phyloP scores from a whole-genome alignment of 805 yeast species.

The Soucietia sequanensis region DNA sequence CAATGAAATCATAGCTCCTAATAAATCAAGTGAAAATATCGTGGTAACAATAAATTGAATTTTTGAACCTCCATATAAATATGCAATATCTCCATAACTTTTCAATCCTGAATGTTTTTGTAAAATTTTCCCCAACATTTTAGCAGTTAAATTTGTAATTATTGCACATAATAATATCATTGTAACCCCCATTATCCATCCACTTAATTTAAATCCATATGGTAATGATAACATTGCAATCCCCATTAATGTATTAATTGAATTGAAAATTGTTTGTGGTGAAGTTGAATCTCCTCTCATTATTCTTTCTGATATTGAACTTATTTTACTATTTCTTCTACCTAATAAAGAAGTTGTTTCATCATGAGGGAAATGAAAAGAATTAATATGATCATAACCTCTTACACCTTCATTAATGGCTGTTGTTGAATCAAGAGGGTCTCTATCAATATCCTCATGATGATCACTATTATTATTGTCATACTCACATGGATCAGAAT shows the following conservation, averaged over 20 bases:
- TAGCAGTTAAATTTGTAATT: slow-evolving; percentile 54
- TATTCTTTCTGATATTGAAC: slow-evolving; percentile 7
- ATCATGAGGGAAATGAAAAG: slow-evolving; percentile 16
- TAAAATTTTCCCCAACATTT: slow-evolving; percentile 51
- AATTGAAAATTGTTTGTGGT: slow-evolving; percentile 66
- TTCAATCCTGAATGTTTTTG: slow-evolving; percentile 34
- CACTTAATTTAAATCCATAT: slow-evolving; percentile 63
- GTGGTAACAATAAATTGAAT: slow-evolving; percentile 44
- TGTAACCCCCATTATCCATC: slow-evolving; percentile 56
- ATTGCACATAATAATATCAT: slow-evolving; percentile 45
- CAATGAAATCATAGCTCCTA: slow-evolving; percentile 62
- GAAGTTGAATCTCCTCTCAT: slow-evolving; percentile 49
- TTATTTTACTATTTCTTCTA: slow-evolving; percentile 1
- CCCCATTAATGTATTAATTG: slow-evolving; percentile 72
- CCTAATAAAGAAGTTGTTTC: slow-evolving; percentile 12
- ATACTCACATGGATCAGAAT: too few relatives aligned
- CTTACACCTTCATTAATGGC: background rate
- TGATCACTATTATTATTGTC: slow-evolving; percentile 13
- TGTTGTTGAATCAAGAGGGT: slow-evolving; percentile 10
- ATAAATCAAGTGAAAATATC: slow-evolving; percentile 54
- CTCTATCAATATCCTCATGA: slow-evolving; percentile 14
- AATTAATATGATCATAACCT: slow-evolving; percentile 13
- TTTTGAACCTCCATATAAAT: slow-evolving; percentile 44
- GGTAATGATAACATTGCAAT: slow-evolving; percentile 75
- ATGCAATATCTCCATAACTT: slow-evolving; percentile 63